These are phyloP conservation scores for Sinapis alba DNA, from an alignment of 441 rosid species.

Conservation along the genomic window DNA sequence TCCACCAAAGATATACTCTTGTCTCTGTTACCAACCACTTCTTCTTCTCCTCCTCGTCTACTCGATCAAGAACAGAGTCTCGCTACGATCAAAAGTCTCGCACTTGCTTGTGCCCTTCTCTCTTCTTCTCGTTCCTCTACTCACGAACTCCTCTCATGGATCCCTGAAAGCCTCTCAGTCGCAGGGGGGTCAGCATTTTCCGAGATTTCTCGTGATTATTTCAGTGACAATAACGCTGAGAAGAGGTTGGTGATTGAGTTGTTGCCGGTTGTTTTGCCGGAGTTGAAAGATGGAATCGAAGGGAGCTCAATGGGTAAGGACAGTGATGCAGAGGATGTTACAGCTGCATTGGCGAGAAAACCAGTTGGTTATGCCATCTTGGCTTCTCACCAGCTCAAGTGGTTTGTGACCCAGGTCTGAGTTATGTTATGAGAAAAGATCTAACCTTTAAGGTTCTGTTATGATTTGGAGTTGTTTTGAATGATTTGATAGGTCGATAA, in stretches of 20 bases:
- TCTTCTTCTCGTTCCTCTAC: constrained; percentile 55
- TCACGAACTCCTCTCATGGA: constrained; percentile 75
- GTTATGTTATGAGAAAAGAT: neutral
- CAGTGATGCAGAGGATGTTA: constrained; percentile 52
- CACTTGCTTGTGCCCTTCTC: constrained; percentile 70
- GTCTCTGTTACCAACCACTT: constrained; percentile 46
- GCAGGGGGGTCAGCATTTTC: constrained; percentile 44
- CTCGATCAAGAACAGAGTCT: constrained; percentile 26
- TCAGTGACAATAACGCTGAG: constrained; percentile 30
- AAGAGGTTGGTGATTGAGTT: constrained; percentile 49
- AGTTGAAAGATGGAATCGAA: constrained; percentile 61
- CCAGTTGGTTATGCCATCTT: constrained; percentile 72
- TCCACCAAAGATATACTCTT: constrained; percentile 54
- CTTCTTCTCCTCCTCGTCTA: constrained; percentile 16
- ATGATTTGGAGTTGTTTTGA: neutral
- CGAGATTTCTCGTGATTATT: constrained; percentile 47
- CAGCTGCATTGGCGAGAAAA: constrained; percentile 64
- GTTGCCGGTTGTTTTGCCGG: constrained; percentile 60
- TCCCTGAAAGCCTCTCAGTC: constrained; percentile 46
- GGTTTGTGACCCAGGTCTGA: constrained; percentile 81
- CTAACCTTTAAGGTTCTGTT: neutral
- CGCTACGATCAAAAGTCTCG: constrained; percentile 48
- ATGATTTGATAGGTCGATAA: constrained; percentile 46
- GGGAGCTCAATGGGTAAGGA: constrained; percentile 67
- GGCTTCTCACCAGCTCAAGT: constrained; percentile 79